Percentiles rank a stretch among this genome's conserved stretches.
Evolutionary conservation across 1,284 basidiomycete genomes (phyloP).

Genomic region (Ceratobasidium papillatum): DNA sequence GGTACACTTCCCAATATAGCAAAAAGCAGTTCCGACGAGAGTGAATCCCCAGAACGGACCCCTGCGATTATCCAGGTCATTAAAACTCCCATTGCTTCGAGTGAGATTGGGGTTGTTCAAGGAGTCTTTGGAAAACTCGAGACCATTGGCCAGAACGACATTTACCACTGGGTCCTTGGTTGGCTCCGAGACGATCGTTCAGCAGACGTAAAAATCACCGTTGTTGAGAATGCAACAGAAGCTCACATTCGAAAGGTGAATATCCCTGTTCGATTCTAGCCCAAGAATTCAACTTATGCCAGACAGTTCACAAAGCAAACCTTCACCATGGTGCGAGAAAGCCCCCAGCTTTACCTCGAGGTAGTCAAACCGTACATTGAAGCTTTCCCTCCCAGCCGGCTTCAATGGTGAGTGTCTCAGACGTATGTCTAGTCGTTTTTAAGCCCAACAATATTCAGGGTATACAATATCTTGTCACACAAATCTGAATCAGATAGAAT

Average conservation of each 20-base stretch:
- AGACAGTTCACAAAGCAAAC: constrained; percentile 81
- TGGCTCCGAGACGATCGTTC: constrained; percentile 38
- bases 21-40: not conserved
- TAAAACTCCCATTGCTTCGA: constrained; percentile 60
- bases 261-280: not conserved
- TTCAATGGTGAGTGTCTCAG: constrained; percentile 71
- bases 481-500: constrained; percentile 82
- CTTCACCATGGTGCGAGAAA: constrained; percentile 79
- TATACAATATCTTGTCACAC: constrained; percentile 85
- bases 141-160: constrained; percentile 50
- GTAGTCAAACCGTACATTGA: constrained; percentile 83
- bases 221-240: constrained; percentile 85
- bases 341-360: constrained; percentile 72
- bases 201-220: constrained; percentile 67
- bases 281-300: constrained; percentile 26
- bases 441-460: constrained; percentile 61
- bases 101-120: constrained; percentile 46
- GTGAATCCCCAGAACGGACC: constrained; percentile 42
- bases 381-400: constrained; percentile 74
- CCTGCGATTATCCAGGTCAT: constrained; percentile 69
- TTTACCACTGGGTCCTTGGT: constrained; percentile 45
- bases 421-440: not conserved
- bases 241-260: constrained; percentile 79
- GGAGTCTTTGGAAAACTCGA: constrained; percentile 56
- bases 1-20: constrained; percentile 53